Evolutionary conservation across 2,329 filamentous ascomycete genomes (phyloP), one percentile per base, ranked within the genome.

Genomic region (Fusarium temperatum): DNA sequence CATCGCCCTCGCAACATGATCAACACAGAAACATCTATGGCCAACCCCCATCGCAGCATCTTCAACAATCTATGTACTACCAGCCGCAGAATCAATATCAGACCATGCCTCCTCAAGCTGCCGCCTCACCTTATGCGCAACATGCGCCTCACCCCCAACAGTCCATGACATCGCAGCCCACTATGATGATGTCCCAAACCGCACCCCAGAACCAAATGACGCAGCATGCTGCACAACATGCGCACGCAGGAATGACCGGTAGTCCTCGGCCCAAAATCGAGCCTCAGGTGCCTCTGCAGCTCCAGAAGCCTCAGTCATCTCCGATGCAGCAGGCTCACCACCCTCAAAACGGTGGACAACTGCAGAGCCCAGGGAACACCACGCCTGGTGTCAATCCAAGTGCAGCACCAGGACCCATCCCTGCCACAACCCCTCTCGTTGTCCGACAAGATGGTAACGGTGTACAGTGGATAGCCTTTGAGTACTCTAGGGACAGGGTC

Each of bases 391-490:
- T 94, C 38, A 97, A 96, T 81, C 92, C 95, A 17, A 98, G 95
- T 79, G 95, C 96, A 41, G 96, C 96, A 2, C 96, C 96, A 12
- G 96, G 96, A 6, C 96, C 96, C 0, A 99, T 99, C 78, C 96
- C 96, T 18, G 96, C 96, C 2, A 99, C 96, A 6, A 98, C 96
- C 0, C 96, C 96, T 1, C 87, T 98, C 14, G 95, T 98, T 14
- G 96, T 98, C 30, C 88, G 95, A 75, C 96, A 98, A 83, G 96
- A 98, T 78, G 93, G 94, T 80, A 98, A 98, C 76, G 96, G 96
- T 14, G 96, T 98, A 12, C 96, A 98, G 83, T 98, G 96, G 96
- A 98, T 98, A 79, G 95, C 95, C 1, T 99, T 98, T 72, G 96
- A 99, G 82, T 99, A 99, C 82, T 98, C 96, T 17, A 91, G 96